phyloP scores from a whole-genome alignment of 352 stramenopile species.

The Phytophthora ohioensis region DNA sequence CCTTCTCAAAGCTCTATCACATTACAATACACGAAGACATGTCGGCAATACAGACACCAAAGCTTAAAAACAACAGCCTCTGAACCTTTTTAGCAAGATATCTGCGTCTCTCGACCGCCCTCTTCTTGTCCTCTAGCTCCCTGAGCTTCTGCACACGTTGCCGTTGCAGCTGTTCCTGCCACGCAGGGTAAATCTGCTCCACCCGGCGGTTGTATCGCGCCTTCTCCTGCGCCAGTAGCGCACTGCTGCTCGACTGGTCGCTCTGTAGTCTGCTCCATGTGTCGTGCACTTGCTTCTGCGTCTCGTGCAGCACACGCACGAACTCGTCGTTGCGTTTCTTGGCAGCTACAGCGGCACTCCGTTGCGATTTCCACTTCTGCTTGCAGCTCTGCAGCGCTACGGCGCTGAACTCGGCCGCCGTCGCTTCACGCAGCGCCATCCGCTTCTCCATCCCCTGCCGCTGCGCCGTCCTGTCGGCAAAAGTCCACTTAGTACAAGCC shows the following conservation, averaged over 20 bases:
- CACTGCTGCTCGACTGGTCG: slow-evolving; percentile 51
- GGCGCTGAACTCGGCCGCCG: slow-evolving; percentile 77
- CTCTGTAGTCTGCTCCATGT: slow-evolving; percentile 46
- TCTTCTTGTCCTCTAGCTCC: slow-evolving; percentile 81
- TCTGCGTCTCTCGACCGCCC: slow-evolving; percentile 68
- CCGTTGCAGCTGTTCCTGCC: slow-evolving; percentile 71
- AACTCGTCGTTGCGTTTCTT: slow-evolving; percentile 79
- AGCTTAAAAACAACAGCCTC: background rate
- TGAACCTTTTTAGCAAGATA: slow-evolving; percentile 78
- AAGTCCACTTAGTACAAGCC: background rate
- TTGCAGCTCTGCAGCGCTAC: slow-evolving; percentile 69
- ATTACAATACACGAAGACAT: background rate
- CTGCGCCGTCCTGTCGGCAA: slow-evolving; percentile 50
- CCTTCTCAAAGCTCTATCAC: slow-evolving; percentile 81
- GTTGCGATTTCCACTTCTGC: slow-evolving; percentile 70
- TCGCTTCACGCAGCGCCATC: slow-evolving; percentile 74
- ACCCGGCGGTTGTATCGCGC: slow-evolving; percentile 63
- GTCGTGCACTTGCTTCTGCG: slow-evolving; percentile 63
- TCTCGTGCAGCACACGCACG: slow-evolving; percentile 54
- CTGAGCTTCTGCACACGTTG: slow-evolving; percentile 62
- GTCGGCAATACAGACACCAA: background rate
- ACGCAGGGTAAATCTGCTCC: slow-evolving; percentile 75
- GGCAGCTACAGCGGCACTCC: slow-evolving; percentile 45
- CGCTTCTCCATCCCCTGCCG: slow-evolving; percentile 77
- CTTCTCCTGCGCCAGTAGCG: slow-evolving; percentile 70